Base-by-base conservation (phyloP, 1,284 basidiomycete genomes). In the Omphalotus olearius region DNA sequence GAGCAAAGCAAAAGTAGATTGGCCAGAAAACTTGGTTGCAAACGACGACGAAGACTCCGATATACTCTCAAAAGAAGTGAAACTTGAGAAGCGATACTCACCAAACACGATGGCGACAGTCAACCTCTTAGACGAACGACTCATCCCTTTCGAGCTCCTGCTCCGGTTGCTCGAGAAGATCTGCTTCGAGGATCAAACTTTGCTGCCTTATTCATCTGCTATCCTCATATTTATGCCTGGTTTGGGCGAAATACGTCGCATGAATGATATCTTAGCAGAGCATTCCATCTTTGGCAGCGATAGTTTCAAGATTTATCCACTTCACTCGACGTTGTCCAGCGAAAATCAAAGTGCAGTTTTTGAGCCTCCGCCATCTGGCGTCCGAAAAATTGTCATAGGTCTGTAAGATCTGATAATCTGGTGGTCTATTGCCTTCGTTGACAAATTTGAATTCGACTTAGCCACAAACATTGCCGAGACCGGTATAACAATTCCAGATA, bases 401-500 rank as follows among this genome's bases (percentile, higher is more conserved):
- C 30, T 33, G 30, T 33, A 2, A 60, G 48, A 75, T 62, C 4
- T 26, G 39, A 14, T 35, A n/a, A n/a, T n/a, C n/a, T 23, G 23
- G 23, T 23, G 23, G 23, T 41, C 36, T 45, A 17, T 28, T 37
- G 42, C 53, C 37, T 45, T 48, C 30, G 25, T 23, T 25, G 20
- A 28, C 30, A 33, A 33, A 10, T 10, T 7, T 41, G n/a, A 45
- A 45, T 56, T 11, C 39, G 52, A 42, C 47, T 16, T 52, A 87
- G 85, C 85, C 5, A 89, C 83, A 5, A 91, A 89, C 60, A 88
- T 91, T 59, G 85, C 91, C 25, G 93, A 97, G 66, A 97, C 93
- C 13, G 96, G 96, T 66, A 91, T 99, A 54, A 99, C 96, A 0
- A 98, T 99, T 53, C 96, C 96, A 4, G 97, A 99, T 62, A 92